phyloP scores from a whole-genome alignment of 441 rosid species.

The Populus tomentosa region DNA sequence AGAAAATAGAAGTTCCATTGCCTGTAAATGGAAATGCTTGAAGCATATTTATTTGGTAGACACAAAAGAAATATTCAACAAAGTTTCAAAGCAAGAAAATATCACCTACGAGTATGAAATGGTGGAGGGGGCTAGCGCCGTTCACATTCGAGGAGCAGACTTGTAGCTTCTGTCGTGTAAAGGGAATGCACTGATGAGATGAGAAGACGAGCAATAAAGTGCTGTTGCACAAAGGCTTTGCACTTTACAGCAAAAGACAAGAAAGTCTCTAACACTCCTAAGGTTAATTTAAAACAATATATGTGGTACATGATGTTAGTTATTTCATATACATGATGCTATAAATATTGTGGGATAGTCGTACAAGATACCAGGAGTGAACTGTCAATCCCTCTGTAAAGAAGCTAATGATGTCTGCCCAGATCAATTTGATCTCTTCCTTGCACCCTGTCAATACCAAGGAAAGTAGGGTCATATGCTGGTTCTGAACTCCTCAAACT shows the following conservation, averaged over 20 bases:
- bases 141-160: no score
- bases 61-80: no score
- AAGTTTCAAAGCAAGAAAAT: no score
- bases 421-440: slow-evolving; percentile 28
- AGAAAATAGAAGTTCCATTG: no score
- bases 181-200: background rate
- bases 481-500: slow-evolving; percentile 31
- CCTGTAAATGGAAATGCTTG: no score
- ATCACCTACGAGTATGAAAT: no score
- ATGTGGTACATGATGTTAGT: slow-evolving; percentile 1
- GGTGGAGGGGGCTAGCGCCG: no score
- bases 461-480: slow-evolving; percentile 23
- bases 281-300: slow-evolving; percentile 13
- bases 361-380: background rate
- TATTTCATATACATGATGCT: background rate
- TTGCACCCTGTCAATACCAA: slow-evolving; percentile 27
- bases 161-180: no score
- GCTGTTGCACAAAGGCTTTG: background rate
- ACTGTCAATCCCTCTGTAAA: background rate
- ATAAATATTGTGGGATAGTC: background rate
- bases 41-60: no score
- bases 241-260: slow-evolving; percentile 3
- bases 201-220: background rate
- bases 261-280: background rate
- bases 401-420: slow-evolving; percentile 24